Evolutionary conservation across 257 asterid species (phyloP).

Genomic region (Scutellaria baicalensis): DNA sequence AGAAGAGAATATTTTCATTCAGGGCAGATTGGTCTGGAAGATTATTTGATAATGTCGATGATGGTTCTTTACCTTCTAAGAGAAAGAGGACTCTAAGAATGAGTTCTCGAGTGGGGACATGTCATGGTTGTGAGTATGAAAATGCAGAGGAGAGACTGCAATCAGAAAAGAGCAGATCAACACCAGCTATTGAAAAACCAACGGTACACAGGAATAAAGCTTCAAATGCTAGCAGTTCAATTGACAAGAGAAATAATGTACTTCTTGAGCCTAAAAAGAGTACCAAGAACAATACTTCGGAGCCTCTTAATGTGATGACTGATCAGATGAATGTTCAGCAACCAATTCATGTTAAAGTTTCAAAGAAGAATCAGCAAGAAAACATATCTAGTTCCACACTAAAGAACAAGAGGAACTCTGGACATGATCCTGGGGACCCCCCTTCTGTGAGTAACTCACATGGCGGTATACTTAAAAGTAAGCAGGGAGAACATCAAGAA

Average conservation of each 20-base stretch:
- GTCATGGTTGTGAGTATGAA: constrained; percentile 21
- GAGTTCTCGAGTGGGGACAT: constrained; percentile 26
- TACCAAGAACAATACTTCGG: constrained; percentile 20
- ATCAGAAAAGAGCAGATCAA: constrained; percentile 25
- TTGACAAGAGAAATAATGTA: constrained; percentile 25
- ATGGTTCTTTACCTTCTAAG: constrained; percentile 32
- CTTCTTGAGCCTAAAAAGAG: constrained; percentile 28
- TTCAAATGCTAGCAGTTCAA: constrained; percentile 21
- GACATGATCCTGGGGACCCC: constrained; percentile 25
- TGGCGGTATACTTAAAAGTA: constrained; percentile 23
- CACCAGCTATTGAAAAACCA: constrained; percentile 30
- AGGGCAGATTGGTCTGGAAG: constrained; percentile 37
- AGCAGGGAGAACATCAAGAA: constrained; percentile 28
- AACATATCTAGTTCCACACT: constrained; percentile 27
- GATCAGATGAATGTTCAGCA: constrained; percentile 33
- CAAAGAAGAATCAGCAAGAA: constrained; percentile 34
- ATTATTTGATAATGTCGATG: constrained; percentile 28
- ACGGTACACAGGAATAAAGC: constrained; percentile 20
- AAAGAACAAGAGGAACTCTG: constrained; percentile 24
- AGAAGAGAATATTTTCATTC: constrained; percentile 27
- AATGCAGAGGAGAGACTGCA: constrained; percentile 32
- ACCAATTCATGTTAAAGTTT: constrained; percentile 17
- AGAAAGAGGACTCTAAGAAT: constrained; percentile 31
- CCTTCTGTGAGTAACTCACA: constrained; percentile 32
- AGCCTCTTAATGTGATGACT: constrained; percentile 20